Percentiles rank a stretch among this genome's conserved stretches.
Evolutionary conservation across 164 flowering plant species (phyloP).

Genomic region (Vitis rotundifolia): DNA sequence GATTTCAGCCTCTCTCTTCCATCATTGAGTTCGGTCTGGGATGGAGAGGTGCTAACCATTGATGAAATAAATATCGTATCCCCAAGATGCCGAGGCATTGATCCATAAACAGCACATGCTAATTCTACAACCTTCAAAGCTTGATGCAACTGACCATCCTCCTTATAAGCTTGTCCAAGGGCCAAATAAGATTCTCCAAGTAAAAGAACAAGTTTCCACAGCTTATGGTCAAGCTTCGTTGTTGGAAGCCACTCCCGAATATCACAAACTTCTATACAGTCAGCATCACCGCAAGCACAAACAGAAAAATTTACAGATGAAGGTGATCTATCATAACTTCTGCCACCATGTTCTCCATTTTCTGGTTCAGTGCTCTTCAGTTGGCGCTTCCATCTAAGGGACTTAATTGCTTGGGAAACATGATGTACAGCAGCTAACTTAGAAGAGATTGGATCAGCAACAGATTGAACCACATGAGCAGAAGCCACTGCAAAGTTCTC

Average conservation of each 20-base stretch:
- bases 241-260: conserved; percentile 90
- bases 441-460: conserved; percentile 77
- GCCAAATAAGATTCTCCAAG: conserved; percentile 98
- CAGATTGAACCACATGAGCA: conserved; percentile 43
- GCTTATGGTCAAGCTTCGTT: conserved; percentile 78
- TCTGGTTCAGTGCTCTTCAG: conserved; percentile 55
- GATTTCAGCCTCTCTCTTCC: conserved; percentile 16
- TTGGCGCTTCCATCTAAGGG: conserved; percentile 88
- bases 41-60: conserved; percentile 36
- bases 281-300: conserved; percentile 93
- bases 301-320: conserved; percentile 43
- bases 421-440: conserved; percentile 96
- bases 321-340: conserved; percentile 30
- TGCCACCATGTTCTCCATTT: conserved; percentile 28
- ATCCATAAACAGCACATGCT: conserved; percentile 93
- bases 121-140: conserved; percentile 79
- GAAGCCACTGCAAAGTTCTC: conserved; percentile 33
- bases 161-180: conserved; percentile 88
- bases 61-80: conserved; percentile 77
- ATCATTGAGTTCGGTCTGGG: conserved; percentile 13
- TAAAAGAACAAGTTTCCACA: conserved; percentile 94
- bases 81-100: conserved; percentile 84
- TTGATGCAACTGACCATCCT: conserved; percentile 72
- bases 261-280: conserved; percentile 98
- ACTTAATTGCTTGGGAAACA: conserved; percentile 95